Evolutionary conservation across 768 basidiomycete genomes (phyloP).

Genomic region (Fibroporia radiculosa): DNA sequence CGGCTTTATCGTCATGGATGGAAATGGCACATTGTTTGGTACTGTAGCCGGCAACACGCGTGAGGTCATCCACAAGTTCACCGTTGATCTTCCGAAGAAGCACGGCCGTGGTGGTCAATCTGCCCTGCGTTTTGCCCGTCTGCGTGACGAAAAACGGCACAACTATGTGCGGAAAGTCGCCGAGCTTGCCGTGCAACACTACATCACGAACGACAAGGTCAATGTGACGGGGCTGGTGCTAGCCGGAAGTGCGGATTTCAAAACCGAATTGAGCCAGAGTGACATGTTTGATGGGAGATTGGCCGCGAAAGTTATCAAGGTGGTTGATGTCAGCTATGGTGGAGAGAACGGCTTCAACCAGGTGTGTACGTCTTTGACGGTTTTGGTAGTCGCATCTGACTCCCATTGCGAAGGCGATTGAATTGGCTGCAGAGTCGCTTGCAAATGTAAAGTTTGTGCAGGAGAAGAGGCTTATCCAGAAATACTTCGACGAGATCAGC

Average conservation of each 20-base stretch:
- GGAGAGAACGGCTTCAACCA: constrained; percentile 99
- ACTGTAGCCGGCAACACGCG: constrained; percentile 95
- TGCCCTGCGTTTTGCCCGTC: constrained; percentile 97
- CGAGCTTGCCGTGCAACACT: constrained; percentile 94
- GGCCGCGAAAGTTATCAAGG: constrained; percentile 89
- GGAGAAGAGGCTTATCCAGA: constrained; percentile 96
- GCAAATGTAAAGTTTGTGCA: constrained; percentile 99
- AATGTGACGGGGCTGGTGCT: constrained; percentile 95
- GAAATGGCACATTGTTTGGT: constrained; percentile 95
- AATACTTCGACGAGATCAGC: constrained; percentile 99
- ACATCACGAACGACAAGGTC: constrained; percentile 96
- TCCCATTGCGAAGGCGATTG: constrained; percentile 67
- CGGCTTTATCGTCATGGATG: constrained; percentile 99
- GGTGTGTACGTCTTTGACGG: constrained; percentile 33
- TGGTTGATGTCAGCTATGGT: constrained; percentile 97
- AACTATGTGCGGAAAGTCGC: constrained; percentile 99
- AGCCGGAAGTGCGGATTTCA: constrained; percentile 97
- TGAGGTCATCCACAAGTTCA: constrained; percentile 96
- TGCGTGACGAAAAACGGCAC: constrained; percentile 98
- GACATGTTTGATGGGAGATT: constrained; percentile 94
- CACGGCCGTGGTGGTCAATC: constrained; percentile 99
- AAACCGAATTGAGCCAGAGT: constrained; percentile 92
- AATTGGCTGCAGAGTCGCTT: constrained; percentile 90
- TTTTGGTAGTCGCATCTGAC: background rate
- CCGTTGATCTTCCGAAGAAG: constrained; percentile 98